Evolutionary conservation across 345 rosid species (phyloP).

Genomic region (Aquilaria yunnanensis): DNA sequence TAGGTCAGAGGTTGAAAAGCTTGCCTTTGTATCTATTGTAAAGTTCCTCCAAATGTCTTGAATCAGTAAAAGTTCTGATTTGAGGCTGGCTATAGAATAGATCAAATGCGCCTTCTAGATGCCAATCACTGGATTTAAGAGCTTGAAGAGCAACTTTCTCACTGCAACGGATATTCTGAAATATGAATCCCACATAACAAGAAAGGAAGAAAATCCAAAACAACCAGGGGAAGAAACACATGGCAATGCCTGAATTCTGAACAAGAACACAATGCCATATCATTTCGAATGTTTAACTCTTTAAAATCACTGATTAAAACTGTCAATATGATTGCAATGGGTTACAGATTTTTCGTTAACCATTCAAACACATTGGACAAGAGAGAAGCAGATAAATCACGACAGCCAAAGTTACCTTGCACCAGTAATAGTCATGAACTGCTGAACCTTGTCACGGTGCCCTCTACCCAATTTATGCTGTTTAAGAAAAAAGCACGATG

Average conservation of each 20-base stretch:
- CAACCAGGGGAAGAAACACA: not conserved
- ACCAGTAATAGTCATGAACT: conserved; percentile 82
- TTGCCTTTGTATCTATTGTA: conserved; percentile 89
- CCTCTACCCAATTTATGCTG: conserved; percentile 83
- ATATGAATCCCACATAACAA: conserved; percentile 2
- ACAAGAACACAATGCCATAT: not conserved
- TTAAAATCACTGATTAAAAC: not conserved
- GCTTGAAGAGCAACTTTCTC: conserved; percentile 84
- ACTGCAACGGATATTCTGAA: conserved; percentile 34
- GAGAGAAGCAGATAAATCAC: not conserved
- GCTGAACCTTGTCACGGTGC: conserved; percentile 88
- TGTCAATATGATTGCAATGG: not conserved
- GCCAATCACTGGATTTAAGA: conserved; percentile 91
- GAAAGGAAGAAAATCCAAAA: not conserved
- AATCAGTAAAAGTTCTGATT: conserved; percentile 54
- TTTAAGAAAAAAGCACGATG: conserved; percentile 7
- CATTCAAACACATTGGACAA: not conserved
- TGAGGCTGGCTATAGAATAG: conserved; percentile 86
- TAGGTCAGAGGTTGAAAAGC: conserved; percentile 1
- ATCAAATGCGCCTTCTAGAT: conserved; percentile 94
- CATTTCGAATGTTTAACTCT: not conserved
- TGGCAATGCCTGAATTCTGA: not conserved
- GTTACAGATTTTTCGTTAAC: too few species aligned
- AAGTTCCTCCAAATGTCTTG: conserved; percentile 88
- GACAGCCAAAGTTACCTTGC: conserved; percentile 46